Evolutionary conservation across 163 green algal genomes (phyloP).

Genomic region (Scenedesmus sp.): DNA sequence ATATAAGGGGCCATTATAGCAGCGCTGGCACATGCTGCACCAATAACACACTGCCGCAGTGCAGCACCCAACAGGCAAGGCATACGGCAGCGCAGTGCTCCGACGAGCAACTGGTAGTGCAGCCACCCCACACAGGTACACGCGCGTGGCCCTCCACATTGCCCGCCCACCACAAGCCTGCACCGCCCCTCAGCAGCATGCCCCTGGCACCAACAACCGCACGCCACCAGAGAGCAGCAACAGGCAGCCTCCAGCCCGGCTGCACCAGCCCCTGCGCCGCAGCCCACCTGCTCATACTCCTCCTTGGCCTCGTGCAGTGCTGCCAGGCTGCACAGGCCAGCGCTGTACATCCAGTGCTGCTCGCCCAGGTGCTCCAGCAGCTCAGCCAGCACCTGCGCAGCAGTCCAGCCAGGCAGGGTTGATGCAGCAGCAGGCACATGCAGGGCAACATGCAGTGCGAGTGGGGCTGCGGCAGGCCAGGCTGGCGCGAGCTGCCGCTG

Average conservation of each 20-base stretch:
- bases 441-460: neutral
- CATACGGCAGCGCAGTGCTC: neutral
- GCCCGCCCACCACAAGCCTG: too few species aligned
- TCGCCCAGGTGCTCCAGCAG: slow-evolving; percentile 48
- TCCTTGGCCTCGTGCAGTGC: slow-evolving; percentile 60
- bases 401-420: neutral
- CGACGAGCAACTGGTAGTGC: neutral
- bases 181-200: too few species aligned
- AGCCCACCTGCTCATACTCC: slow-evolving; percentile 43
- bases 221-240: neutral
- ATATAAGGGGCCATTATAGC: too few species aligned
- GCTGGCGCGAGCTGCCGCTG: too few species aligned
- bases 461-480: too few species aligned
- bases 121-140: too few species aligned
- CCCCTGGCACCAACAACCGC: too few species aligned
- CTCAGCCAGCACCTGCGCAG: neutral
- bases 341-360: slow-evolving; percentile 71
- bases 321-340: slow-evolving; percentile 71
- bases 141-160: too few species aligned
- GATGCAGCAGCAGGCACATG: neutral
- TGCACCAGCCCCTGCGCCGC: neutral
- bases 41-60: neutral
- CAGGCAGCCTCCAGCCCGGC: neutral
- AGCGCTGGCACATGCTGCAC: neutral
- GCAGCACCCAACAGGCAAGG: neutral